Evolutionary conservation across 352 stramenopile species (phyloP), one percentile per base, ranked within the genome.

Genomic region (Aphanomyces stellatus): DNA sequence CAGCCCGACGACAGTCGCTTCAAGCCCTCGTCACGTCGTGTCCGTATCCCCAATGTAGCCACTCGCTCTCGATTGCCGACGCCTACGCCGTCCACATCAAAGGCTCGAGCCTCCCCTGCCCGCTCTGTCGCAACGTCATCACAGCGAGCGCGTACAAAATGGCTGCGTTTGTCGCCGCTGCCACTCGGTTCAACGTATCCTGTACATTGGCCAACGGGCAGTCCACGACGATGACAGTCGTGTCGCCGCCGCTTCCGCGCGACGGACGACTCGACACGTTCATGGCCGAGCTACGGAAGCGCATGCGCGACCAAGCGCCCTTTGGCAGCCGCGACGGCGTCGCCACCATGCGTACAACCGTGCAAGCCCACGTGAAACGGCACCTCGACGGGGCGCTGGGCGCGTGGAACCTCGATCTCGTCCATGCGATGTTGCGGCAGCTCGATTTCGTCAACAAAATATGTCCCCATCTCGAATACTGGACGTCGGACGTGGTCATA

Each of bases 401-500:
- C 4, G 28, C 28, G n/a, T 67, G 41, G 11, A 17, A 67, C 13
- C 19, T 67, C 31, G 60, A 67, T 22, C 24, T 67, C 19, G 60
- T 67, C 42, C 60, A 67, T 42, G 60, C 37, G 19, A 67, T 67
- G 60, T 30, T 67, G n/a, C 60, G 60, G 34, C 60, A 67, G 22
- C 60, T 67, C 22, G 60, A 67, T 24, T 67, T 67, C 51, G 31
- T 55, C 60, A 67, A 67, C 60, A 67, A 67, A 35, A 67, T 67
- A 24, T 67, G 60, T 33, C 60, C 60, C 6, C 24, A 67, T 35
- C 17, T 59, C 7, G 60, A 56, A 24, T 67, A 67, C 37, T 67
- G 60, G 60, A 67, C 25, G n/a, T 19, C 57, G 10, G 40, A 37
- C 7, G 42, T 43, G 11, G 60, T 67, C 17, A 31, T 67, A 25